Evolutionary conservation across 1,284 basidiomycete genomes (phyloP).

Genomic region (Ganoderma boninense): DNA sequence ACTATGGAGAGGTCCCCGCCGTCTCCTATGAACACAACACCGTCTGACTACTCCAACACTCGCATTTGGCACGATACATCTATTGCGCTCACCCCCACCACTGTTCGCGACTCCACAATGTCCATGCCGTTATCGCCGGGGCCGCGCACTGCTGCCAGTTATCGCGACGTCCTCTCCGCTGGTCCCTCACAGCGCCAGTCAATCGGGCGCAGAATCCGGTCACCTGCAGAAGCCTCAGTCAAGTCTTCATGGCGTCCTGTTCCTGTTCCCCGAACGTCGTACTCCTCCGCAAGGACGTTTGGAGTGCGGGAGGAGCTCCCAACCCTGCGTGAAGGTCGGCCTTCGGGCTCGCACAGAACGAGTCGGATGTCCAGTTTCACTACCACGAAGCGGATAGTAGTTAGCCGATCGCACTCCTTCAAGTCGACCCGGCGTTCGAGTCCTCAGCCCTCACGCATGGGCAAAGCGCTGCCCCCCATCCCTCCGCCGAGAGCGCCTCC

Average conservation of each 20-base stretch:
- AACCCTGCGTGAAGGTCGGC: constrained; percentile 27
- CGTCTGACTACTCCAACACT: constrained; percentile 23
- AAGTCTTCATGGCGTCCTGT: constrained; percentile 24
- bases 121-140: constrained; percentile 17
- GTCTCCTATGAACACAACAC: constrained; percentile 26
- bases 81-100: constrained; percentile 15
- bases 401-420: constrained; percentile 27
- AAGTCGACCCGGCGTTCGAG: constrained; percentile 15
- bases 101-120: constrained; percentile 25
- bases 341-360: constrained; percentile 3
- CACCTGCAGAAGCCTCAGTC: constrained; percentile 23
- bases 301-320: constrained; percentile 31
- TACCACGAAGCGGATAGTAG: constrained; percentile 22
- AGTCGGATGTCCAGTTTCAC: constrained; percentile 14
- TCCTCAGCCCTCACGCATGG: constrained; percentile 12
- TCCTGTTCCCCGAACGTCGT: constrained; percentile 25
- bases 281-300: constrained; percentile 29
- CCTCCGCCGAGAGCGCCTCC: constrained; percentile 1
- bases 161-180: constrained; percentile 14
- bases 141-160: constrained; percentile 14
- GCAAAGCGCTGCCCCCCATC: constrained; percentile 13
- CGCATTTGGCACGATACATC: constrained; percentile 12
- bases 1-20: constrained; percentile 27
- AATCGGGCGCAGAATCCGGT: constrained; percentile 23
- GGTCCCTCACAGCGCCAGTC: constrained; percentile 15